phyloP scores from a whole-genome alignment of 148 eudicot genomes.

The Rhododendron ferrugineum region DNA sequence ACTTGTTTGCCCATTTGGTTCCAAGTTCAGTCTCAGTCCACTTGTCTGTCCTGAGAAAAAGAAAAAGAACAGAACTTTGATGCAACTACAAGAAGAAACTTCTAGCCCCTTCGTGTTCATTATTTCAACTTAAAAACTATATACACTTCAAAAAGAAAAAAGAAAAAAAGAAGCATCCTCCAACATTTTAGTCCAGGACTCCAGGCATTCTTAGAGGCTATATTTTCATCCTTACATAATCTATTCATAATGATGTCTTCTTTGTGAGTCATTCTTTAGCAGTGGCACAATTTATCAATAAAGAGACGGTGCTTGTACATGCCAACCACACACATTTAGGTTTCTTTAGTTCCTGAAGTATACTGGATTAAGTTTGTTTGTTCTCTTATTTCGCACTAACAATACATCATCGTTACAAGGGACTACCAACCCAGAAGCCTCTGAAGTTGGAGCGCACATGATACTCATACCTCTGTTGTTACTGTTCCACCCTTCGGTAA shows the following conservation, averaged over 20 bases:
- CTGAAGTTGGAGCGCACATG: no score
- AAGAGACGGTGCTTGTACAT: not conserved
- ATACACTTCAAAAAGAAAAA: not conserved
- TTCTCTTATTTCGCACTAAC: not conserved
- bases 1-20: constrained; percentile 98
- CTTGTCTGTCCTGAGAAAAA: constrained; percentile 80
- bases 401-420: no score
- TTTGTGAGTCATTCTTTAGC: not conserved
- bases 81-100: not conserved
- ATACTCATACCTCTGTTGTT: no score
- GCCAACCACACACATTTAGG: not conserved
- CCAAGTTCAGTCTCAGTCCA: constrained; percentile 98
- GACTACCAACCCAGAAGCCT: no score
- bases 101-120: not conserved
- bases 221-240: not conserved
- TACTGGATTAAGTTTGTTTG: not conserved
- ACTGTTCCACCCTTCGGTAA: no score
- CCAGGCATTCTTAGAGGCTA: not conserved
- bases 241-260: not conserved
- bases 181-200: not conserved
- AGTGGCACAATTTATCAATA: not conserved
- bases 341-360: not conserved
- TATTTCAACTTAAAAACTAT: not conserved
- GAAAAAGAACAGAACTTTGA: constrained; percentile 1
- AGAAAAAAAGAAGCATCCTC: not conserved